phyloP scores from a whole-genome alignment of 441 rosid genomes.

The Populus trichocarpa region DNA sequence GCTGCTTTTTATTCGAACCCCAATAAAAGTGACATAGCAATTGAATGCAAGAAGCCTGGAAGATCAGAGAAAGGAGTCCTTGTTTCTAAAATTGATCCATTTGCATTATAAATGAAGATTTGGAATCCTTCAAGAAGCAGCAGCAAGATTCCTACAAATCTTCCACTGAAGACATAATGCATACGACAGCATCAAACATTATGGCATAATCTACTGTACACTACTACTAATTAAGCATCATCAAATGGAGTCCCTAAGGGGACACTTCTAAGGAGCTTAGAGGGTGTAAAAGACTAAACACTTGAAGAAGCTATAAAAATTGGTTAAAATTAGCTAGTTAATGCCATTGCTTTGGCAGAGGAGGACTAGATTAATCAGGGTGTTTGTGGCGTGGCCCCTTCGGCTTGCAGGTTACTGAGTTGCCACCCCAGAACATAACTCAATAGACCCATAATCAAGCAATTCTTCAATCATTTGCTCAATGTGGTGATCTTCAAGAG shows the following conservation, averaged over 20 bases:
- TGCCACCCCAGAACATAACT: constrained; percentile 57
- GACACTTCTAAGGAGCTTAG: constrained; percentile 17
- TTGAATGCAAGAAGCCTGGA: neutral
- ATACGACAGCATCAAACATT: constrained; percentile 14
- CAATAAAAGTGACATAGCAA: neutral
- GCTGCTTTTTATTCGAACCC: neutral
- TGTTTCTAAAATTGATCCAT: constrained; percentile 1
- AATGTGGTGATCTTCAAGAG: constrained; percentile 84
- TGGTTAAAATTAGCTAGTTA: constrained; percentile 34
- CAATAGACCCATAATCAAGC: constrained; percentile 72
- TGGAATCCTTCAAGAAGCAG: constrained; percentile 2
- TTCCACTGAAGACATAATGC: constrained; percentile 11
- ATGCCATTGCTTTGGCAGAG: constrained; percentile 20
- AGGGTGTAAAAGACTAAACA: constrained; percentile 12
- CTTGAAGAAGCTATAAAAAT: constrained; percentile 18
- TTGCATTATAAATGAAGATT: constrained; percentile 1
- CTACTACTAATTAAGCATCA: constrained; percentile 11
- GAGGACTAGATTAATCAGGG: neutral
- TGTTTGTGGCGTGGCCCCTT: neutral
- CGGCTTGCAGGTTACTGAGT: constrained; percentile 29
- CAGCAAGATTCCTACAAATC: neutral
- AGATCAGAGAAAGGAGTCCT: neutral
- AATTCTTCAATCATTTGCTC: constrained; percentile 96
- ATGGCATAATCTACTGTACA: constrained; percentile 33
- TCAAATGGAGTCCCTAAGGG: constrained; percentile 20